These are phyloP conservation scores for Dryas alaskensis DNA, from an alignment of 306 rosid genomes.

Conservation along the genomic window DNA sequence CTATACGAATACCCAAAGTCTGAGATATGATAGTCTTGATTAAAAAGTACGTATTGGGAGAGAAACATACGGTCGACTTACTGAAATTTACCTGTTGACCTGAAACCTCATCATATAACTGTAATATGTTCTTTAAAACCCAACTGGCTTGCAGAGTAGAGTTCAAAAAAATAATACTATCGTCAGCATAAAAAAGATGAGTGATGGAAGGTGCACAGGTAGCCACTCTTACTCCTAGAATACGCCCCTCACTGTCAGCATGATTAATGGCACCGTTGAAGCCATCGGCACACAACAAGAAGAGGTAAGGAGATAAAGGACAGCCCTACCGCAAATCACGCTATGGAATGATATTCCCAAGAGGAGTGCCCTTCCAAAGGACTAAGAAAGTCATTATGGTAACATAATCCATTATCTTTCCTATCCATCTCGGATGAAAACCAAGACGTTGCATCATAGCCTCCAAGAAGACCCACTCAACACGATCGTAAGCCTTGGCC, in stretches of 20 bases:
- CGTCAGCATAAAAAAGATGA: neutral
- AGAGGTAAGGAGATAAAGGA: neutral
- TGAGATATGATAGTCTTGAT: neutral
- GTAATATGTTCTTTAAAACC: neutral
- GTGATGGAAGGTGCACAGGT: neutral
- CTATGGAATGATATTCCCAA: neutral
- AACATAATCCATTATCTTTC: neutral
- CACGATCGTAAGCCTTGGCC: neutral
- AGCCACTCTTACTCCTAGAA: neutral
- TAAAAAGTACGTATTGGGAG: neutral
- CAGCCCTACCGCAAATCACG: neutral
- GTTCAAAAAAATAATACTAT: neutral
- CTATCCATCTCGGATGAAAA: neutral
- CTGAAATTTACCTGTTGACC: neutral
- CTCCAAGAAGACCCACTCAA: neutral
- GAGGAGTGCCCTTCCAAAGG: neutral
- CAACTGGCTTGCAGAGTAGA: neutral
- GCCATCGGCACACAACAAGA: neutral
- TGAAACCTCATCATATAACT: neutral
- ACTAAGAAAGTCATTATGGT: neutral
- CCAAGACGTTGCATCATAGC: neutral
- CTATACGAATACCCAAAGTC: neutral
- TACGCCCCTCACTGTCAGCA: neutral
- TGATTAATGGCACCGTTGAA: neutral
- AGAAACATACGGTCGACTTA: neutral